Base-by-base conservation (phyloP, 495 filamentous ascomycete genomes). In the Sporormia fimetaria region DNA sequence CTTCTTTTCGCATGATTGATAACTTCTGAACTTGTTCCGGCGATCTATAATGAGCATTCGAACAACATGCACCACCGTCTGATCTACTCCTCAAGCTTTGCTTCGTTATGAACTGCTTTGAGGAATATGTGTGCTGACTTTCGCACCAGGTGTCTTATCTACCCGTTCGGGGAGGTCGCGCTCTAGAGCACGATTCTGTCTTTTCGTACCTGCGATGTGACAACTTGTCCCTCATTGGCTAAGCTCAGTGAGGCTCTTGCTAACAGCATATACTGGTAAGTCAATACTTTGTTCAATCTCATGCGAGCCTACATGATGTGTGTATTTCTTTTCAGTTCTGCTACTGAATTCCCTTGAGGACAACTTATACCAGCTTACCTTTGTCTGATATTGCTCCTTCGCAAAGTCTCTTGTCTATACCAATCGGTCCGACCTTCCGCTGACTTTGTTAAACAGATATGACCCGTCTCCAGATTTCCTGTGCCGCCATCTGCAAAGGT, bases 1-100 rank as follows among this genome's bases (percentile, higher is more conserved):
- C 29, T 11, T 18, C 25, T 31, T 37, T 33, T n/a, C n/a, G n/a
- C n/a, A 47, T 52, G 49, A 52, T 52, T 42, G 46, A 51, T 50
- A 60, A 57, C 49, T 46, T 54, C 40, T 57, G 54, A 54, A 38
- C 44, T 64, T 67, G 71, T 73, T 75, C 66, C 60, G 76, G 87
- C 73, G 80, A 94, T 72, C 63, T 67, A 43, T 52, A 74, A 76
- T 87, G 88, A 87, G 81, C 86, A 83, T 67, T 45, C 68, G 80
- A 83, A 90, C 80, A 79, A 92, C 87, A 96, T 96, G 88, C 88
- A 96, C 78, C 80, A 96, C 88, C 88, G 94, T 94, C 88, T 96
- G 88, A 96, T 33, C 37, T 32, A 11, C 27, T 32, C 29, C 4
- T 33, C 14, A 20, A 35, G 28, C 15, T 36, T 11, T 16, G 15